Base-by-base conservation (phyloP, 2,329 filamentous ascomycete species). In the Botrytis paeoniae region DNA sequence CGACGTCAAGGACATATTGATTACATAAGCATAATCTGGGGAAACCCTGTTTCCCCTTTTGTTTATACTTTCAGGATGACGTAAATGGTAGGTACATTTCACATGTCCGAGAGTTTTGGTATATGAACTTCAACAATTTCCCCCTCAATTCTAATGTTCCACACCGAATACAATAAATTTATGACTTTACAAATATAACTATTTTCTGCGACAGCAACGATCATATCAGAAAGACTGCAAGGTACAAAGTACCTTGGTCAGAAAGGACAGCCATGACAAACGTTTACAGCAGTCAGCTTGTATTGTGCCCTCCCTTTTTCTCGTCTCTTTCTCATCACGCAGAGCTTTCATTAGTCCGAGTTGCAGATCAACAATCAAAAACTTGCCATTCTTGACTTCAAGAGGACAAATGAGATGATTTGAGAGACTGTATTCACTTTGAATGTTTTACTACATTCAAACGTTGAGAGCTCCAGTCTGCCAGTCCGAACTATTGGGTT, bases 271-370 rank as follows among this genome's bases (percentile, higher is more conserved):
- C 66, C 37, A 79, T 81, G 77, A 75, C 79, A 32, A 76, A 79
- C 61, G 73, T 80, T 37, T 85, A 84, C 78, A 84, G 84, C 75
- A 83, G 82, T 73, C 83, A 84, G 78, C 80, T 85, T 39, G 83
- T 84, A 79, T 66, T 22, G 18, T 32, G 39, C 60, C n/a, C 72
- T 54, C 14, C 39, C n/a, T 57, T 4, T 29, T 57, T 32, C 51
- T 57, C 3, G 14, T 57, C 51, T 29, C 8, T 29, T 14, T 18
- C 14, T 29, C 7, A 9, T 12, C 14, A 57, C n/a, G 8, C n/a
- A 57, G 14, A 18, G 51, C n/a, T 16, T 57, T n/a, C 51, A 32
- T 57, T 3, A 9, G n/a, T 8, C 51, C 51, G 51, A 29, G 9
- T 29, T 29, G n/a, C 3, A 57, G 14, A 18, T 25, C n/a, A 29